Conservation (phyloP, 2,329 filamentous ascomycete genomes). For the Paecilomyces variotii region DNA sequence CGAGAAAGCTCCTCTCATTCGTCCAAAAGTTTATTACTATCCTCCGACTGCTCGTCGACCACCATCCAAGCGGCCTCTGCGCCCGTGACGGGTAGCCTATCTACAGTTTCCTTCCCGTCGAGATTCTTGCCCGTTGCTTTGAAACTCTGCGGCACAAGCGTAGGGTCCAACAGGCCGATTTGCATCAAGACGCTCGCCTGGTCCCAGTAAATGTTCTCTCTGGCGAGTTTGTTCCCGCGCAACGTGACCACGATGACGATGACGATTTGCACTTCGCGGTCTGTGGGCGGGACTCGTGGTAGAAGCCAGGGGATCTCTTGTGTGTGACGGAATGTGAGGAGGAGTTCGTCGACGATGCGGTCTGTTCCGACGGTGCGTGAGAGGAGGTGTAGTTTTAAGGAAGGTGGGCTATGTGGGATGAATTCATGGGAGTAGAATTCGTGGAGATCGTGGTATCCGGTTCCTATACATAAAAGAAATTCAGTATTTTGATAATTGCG, state of each 20-base stretch:
- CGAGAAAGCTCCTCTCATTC: too few relatives aligned
- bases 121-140: neutral
- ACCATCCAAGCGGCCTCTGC: conserved; percentile 6
- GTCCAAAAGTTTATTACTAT: neutral
- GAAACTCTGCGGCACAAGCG: conserved; percentile 42
- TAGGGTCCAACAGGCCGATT: conserved; percentile 49
- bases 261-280: conserved; percentile 46
- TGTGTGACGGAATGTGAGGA: conserved; percentile 48
- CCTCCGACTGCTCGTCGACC: neutral
- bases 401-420: conserved; percentile 40
- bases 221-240: conserved; percentile 25
- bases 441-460: conserved; percentile 13
- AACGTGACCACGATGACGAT: conserved; percentile 44
- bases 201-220: conserved; percentile 55
- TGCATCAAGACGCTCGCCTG: conserved; percentile 55
- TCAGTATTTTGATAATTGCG: neutral
- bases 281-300: conserved; percentile 46
- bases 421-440: conserved; percentile 49
- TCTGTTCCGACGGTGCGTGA: conserved; percentile 49
- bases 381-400: conserved; percentile 43
- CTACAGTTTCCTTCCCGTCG: conserved; percentile 11
- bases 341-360: conserved; percentile 51
- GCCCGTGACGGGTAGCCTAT: conserved; percentile 20
- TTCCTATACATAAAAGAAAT: neutral
- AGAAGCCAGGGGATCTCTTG: conserved; percentile 49